Evolutionary conservation across 306 rosid genomes (phyloP), one percentile per base, ranked within the genome.

Genomic region (Aeschynomene evenia): DNA sequence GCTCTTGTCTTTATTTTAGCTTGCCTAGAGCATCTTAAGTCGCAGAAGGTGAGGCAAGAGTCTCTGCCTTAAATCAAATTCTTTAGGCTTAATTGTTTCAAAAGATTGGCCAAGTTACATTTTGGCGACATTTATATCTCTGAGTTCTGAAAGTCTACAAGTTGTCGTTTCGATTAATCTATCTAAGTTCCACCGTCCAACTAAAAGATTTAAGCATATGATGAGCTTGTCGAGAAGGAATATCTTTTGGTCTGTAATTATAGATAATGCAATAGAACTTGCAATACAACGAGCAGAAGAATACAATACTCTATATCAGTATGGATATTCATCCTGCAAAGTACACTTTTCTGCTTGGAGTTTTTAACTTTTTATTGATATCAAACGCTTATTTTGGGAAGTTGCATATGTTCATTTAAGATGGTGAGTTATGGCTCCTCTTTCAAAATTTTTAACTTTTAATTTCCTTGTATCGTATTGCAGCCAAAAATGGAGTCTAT

Each of bases 401-500:
- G 42, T 34, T 65, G 56, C 51, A 70, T 34, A 54, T 20, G 43
- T 59, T 28, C 19, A 49, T 70, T 66, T 6, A 48, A 34, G 67
- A 21, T 13, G 24, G 8, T 14, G 10, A 6, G 20, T 56, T 63
- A 6, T 24, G 71, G 12, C 29, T 63, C 34, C 52, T 15, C 54
- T 57, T 62, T 51, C 57, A 21, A 59, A 66, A n/a, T n/a, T 19
- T 73, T 52, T 45, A 51, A 26, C 63, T 39, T 69, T 66, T 72
- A 64, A 68, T 72, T 43, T 83, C 51, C 65, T 71, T 70, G 14
- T 61, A 33, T 70, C 53, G 14, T 54, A 33, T 72, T 53, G 84
- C 84, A 94, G 98, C 92, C 9, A 94, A 94, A 84, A 94, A 87
- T 79, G 97, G 96, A 85, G 92, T 94, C 55, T 94, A 90, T 77